phyloP scores from a whole-genome alignment of 495 filamentous ascomycete species.

The Aspergillus wentii region DNA sequence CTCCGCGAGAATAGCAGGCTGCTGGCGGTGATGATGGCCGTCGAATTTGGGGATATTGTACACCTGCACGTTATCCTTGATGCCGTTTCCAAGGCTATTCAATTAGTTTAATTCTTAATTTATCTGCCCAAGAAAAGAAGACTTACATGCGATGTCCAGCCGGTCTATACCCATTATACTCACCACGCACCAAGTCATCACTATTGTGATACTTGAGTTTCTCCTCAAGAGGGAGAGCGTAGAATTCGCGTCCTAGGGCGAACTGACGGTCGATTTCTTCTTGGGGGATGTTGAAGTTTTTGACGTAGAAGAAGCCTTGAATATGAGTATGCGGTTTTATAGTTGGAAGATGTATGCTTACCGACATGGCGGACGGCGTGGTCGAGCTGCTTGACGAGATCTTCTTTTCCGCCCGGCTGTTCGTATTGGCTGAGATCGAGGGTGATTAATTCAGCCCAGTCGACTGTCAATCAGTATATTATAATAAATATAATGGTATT shows the following conservation, averaged over 20 bases:
- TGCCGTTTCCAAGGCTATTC: constrained; percentile 35
- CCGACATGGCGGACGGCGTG: constrained; percentile 53
- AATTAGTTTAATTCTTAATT: background rate
- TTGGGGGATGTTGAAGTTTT: constrained; percentile 49
- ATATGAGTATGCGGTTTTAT: constrained; percentile 18
- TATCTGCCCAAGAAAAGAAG: background rate
- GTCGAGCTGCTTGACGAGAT: constrained; percentile 50
- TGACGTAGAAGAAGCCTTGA: constrained; percentile 51
- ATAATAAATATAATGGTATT: background rate
- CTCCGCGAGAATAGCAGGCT: constrained; percentile 29
- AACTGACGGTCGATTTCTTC: constrained; percentile 55
- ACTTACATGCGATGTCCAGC: constrained; percentile 39
- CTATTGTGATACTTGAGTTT: constrained; percentile 45
- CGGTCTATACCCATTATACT: constrained; percentile 41
- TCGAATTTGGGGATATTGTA: constrained; percentile 51
- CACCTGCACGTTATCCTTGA: constrained; percentile 45
- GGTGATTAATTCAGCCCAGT: constrained; percentile 53
- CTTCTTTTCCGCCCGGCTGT: constrained; percentile 47
- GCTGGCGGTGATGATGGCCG: constrained; percentile 33
- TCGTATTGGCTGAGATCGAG: constrained; percentile 49
- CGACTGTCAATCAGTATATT: constrained; percentile 23
- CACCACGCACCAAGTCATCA: constrained; percentile 24
- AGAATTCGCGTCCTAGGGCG: constrained; percentile 49
- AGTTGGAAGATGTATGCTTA: constrained; percentile 9
- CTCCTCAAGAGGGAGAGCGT: constrained; percentile 50